Base-by-base conservation (phyloP, 768 basidiomycete species). In the Trametes coccinea region DNA sequence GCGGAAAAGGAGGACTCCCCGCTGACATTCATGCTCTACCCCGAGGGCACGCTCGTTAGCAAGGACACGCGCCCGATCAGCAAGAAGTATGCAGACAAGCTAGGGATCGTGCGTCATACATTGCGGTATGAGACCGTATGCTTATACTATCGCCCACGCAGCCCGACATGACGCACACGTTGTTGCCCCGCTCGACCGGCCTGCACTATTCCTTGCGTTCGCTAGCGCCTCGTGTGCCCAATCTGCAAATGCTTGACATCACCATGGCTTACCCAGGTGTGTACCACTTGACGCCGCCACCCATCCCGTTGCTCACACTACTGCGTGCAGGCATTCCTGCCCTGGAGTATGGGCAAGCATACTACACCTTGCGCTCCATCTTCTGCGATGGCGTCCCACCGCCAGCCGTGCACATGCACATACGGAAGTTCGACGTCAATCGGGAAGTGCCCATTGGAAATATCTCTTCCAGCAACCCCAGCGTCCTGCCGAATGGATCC, bases 31-130 rank as follows among this genome's bases (percentile, higher is more conserved):
- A 79, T 98, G 57, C 80, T 98, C 48, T 98, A 95, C 72, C 97
- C 97, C 0, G 97, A 99, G 73, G 97, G 97, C 33, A 98, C 96
- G 4, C 87, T 98, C 30, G 89, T 95, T 13, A 94, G 92, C 73
- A 82, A 84, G 63, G 79, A 94, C 63, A 98, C 95, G 4, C 76
- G 93, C 49, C 93, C 93, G 0, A 80, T 89, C 66, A 95, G 91
- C 74, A 86, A 84, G 75, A 89, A 88, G 68, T 98, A 87, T 70
- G 94, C 95, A 5, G 88, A 93, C 59, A 94, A 92, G 76, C 84
- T 87, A 69, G 92, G 90, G 5, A 86, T 96, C 59, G 95, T 96
- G 70, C 77, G 95, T 83, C 14, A 8, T 54, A 39, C 56, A 39
- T 30, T 31, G 46, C 14, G 46, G 17, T 27, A 47, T 37, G 34